Evolutionary conservation across 2,329 filamentous ascomycete species (phyloP).

Genomic region (Simplicillium aogashimaense): DNA sequence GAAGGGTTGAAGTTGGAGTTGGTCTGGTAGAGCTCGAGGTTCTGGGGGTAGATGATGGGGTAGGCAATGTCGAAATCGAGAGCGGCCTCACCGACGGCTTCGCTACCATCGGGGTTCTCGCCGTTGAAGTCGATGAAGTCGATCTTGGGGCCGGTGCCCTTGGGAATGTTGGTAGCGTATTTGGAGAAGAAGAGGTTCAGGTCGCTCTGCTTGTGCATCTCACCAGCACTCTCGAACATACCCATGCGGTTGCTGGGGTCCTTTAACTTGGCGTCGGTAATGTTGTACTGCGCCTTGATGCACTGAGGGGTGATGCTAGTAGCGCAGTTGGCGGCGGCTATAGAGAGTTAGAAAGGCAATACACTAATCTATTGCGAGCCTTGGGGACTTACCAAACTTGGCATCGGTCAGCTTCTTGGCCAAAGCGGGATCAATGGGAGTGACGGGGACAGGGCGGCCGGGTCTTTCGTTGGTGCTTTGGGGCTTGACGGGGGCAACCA

Average conservation of each 20-base stretch:
- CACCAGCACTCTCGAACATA: constrained; percentile 40
- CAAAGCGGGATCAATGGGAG: background rate
- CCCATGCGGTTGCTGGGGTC: constrained; percentile 33
- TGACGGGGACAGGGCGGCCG: constrained; percentile 1
- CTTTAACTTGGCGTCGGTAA: constrained; percentile 20
- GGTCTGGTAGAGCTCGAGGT: constrained; percentile 38
- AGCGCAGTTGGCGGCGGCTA: constrained; percentile 27
- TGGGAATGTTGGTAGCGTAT: constrained; percentile 15
- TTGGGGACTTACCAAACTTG: background rate
- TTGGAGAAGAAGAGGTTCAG: constrained; percentile 35
- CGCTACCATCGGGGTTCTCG: constrained; percentile 2
- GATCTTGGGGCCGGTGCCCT: constrained; percentile 7
- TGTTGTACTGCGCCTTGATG: constrained; percentile 34
- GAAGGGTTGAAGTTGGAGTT: constrained; percentile 25
- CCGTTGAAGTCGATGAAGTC: constrained; percentile 7
- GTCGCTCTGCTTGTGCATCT: constrained; percentile 38
- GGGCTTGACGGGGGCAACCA: background rate
- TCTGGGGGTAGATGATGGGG: constrained; percentile 41
- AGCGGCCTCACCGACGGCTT: constrained; percentile 27
- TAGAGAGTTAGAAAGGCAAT: no score
- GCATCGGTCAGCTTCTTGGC: background rate
- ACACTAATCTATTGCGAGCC: background rate
- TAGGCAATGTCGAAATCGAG: constrained; percentile 39
- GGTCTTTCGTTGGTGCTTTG: constrained; percentile 2
- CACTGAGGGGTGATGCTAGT: constrained; percentile 46